phyloP scores from a whole-genome alignment of 768 basidiomycete genomes.

The Scleroderma bovista region DNA sequence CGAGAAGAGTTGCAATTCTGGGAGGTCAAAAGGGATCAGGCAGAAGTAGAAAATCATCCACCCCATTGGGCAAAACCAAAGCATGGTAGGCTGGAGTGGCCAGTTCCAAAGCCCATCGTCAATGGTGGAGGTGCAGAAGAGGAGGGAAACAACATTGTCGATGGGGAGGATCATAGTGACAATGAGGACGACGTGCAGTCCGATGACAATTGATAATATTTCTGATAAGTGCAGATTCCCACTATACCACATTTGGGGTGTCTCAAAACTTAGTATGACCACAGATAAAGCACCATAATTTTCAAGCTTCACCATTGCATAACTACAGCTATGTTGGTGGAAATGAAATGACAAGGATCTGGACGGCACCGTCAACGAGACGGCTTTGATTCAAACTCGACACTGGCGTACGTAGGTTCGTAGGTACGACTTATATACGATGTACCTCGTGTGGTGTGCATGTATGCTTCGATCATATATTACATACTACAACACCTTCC shows the following conservation, averaged over 20 bases:
- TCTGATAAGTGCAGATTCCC: background rate
- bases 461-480: no score
- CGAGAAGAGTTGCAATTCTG: conserved; percentile 10
- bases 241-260: background rate
- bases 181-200: background rate
- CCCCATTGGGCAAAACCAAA: conserved; percentile 16
- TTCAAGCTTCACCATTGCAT: no score
- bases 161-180: background rate
- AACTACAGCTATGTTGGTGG: no score
- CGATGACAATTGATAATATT: background rate
- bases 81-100: background rate
- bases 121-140: background rate
- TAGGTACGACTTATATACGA: no score
- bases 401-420: no score
- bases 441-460: no score
- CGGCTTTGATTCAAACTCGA: no score
- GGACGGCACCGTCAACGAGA: no score
- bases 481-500: no score
- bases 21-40: conserved; percentile 14
- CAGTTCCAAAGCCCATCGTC: background rate
- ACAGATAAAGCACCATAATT: no score
- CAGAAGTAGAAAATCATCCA: conserved; percentile 11
- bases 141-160: background rate
- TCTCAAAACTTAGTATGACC: no score
- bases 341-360: no score